Evolutionary conservation across 805 yeast species (phyloP).

Genomic region (Metschnikowia shivogae): DNA sequence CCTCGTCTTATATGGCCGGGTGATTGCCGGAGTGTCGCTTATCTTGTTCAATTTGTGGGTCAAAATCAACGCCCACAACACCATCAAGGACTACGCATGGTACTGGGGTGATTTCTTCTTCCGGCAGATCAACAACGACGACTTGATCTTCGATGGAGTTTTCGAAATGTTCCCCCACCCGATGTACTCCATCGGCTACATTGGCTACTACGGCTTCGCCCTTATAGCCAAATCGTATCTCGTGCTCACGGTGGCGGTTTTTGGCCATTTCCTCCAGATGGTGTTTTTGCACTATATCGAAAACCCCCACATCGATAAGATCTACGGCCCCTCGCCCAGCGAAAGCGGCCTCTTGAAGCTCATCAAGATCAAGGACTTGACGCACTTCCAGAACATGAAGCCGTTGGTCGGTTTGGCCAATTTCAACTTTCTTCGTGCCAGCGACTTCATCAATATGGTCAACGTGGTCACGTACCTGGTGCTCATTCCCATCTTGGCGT

Average conservation of each 20-base stretch:
- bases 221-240: conserved; percentile 70
- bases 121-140: conserved; percentile 57
- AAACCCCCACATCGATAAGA: conserved; percentile 82
- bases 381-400: conserved; percentile 36
- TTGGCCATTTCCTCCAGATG: conserved; percentile 77
- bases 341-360: conserved; percentile 33
- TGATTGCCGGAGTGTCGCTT: conserved; percentile 52
- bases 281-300: conserved; percentile 70
- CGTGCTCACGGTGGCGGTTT: conserved; percentile 61
- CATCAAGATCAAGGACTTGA: conserved; percentile 47
- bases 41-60: conserved; percentile 79
- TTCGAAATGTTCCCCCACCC: conserved; percentile 90
- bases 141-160: conserved; percentile 81
- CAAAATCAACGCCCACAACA: conserved; percentile 81
- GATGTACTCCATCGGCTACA: conserved; percentile 85
- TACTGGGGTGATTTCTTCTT: conserved; percentile 94
- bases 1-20: conserved; percentile 55
- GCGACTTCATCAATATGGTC: conserved; percentile 52
- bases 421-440: conserved; percentile 59
- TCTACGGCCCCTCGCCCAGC: conserved; percentile 52
- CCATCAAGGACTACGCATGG: conserved; percentile 89
- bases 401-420: conserved; percentile 61
- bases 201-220: conserved; percentile 83
- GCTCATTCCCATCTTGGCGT: conserved; percentile 38
- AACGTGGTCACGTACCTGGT: conserved; percentile 40